These are phyloP conservation scores for Solanum ossicruentum DNA, from an alignment of 257 asterid genomes.

Conservation along the genomic window DNA sequence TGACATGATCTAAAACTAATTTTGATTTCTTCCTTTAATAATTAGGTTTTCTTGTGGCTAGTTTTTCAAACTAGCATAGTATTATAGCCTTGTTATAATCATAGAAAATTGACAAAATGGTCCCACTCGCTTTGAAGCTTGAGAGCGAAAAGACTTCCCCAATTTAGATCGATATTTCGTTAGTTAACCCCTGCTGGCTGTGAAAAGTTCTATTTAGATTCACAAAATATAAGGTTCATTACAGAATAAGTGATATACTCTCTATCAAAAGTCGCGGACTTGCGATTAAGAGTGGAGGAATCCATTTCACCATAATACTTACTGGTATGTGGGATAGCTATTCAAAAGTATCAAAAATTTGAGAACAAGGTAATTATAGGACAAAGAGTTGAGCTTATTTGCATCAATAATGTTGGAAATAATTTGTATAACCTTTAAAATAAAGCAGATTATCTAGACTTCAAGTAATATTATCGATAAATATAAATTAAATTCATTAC, in stretches of 20 bases:
- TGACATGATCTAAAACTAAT: not conserved
- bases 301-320: not conserved
- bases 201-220: not conserved
- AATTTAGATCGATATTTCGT: too few species aligned
- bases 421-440: not conserved
- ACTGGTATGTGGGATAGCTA: not conserved
- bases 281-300: rapidly evolving
- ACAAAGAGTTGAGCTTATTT: not conserved
- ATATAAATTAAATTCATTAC: not conserved
- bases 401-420: not conserved
- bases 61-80: not conserved
- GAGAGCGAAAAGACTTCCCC: too few species aligned
- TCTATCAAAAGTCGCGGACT: not conserved
- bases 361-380: not conserved
- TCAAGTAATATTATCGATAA: not conserved
- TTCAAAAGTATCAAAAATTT: not conserved
- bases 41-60: not conserved
- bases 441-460: not conserved
- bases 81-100: not conserved
- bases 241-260: not conserved
- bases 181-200: too few species aligned
- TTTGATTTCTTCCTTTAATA: not conserved
- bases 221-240: not conserved
- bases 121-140: not conserved
- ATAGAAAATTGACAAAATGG: not conserved